These are phyloP conservation scores for Colletotrichum ledebouriae DNA, from an alignment of 2,329 filamentous ascomycete genomes.

Conservation along the genomic window DNA sequence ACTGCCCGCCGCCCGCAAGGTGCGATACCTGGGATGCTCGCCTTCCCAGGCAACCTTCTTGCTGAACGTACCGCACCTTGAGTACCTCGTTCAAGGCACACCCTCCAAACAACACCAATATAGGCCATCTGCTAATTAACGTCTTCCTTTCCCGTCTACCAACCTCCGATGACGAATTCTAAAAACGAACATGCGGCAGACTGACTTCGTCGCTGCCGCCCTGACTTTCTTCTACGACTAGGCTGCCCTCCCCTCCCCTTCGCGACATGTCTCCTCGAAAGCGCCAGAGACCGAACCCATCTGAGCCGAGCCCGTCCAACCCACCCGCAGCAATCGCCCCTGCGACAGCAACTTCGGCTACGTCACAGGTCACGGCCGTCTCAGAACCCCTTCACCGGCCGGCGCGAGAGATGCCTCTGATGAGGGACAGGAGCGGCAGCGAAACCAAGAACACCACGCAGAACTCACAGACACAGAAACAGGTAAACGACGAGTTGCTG, in stretches of 20 bases:
- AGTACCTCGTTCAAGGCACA: neutral
- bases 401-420: slow-evolving; percentile 32
- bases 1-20: neutral
- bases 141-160: slow-evolving; percentile 6
- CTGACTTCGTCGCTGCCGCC: slow-evolving; percentile 29
- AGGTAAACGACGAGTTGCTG: neutral
- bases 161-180: slow-evolving; percentile 28
- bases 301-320: slow-evolving; percentile 44
- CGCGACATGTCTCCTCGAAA: slow-evolving; percentile 58
- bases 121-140: slow-evolving; percentile 14
- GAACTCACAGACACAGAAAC: slow-evolving; percentile 41
- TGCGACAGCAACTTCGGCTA: slow-evolving; percentile 41
- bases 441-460: slow-evolving; percentile 31
- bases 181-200: slow-evolving; percentile 40
- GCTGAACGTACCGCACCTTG: neutral
- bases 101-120: slow-evolving; percentile 23
- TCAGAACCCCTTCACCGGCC: slow-evolving; percentile 36
- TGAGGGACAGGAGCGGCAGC: slow-evolving; percentile 40
- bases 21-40: neutral
- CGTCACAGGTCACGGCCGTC: slow-evolving; percentile 44
- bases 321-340: slow-evolving; percentile 41
- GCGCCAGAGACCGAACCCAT: slow-evolving; percentile 54
- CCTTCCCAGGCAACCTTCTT: slow-evolving; percentile 27
- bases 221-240: slow-evolving; percentile 23
- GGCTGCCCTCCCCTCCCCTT: slow-evolving; percentile 4